Percentiles rank a stretch among this genome's conserved stretches.
Conservation (phyloP, 495 filamentous ascomycete genomes). For the Aspergillus egyptiacus region DNA sequence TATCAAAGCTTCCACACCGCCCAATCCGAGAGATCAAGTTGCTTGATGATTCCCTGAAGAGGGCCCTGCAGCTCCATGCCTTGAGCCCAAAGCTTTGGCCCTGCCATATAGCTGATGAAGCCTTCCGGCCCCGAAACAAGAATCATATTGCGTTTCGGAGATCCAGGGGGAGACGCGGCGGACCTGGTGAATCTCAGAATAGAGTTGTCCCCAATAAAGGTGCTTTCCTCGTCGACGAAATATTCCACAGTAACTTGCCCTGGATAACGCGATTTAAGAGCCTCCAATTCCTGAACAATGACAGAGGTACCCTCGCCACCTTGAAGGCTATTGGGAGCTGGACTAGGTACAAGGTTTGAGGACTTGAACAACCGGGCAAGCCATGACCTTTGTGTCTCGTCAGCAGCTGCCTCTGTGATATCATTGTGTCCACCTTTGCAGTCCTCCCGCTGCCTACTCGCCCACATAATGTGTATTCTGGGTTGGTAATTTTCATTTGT, state of each 20-base stretch:
- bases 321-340: neutral
- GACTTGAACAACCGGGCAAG: conserved; percentile 26
- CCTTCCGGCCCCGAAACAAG: conserved; percentile 85
- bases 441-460: conserved; percentile 54
- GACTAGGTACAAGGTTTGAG: neutral
- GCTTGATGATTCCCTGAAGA: conserved; percentile 48
- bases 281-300: conserved; percentile 58
- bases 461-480: conserved; percentile 62
- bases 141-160: conserved; percentile 51
- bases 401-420: conserved; percentile 21
- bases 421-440: conserved; percentile 42
- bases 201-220: conserved; percentile 50
- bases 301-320: conserved; percentile 19
- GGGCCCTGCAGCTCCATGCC: conserved; percentile 69
- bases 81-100: conserved; percentile 64
- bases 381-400: conserved; percentile 24
- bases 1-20: conserved; percentile 56
- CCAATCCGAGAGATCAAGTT: conserved; percentile 51
- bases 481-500: conserved; percentile 21
- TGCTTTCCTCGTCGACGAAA: conserved; percentile 71
- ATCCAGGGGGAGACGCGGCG: conserved; percentile 13
- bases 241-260: conserved; percentile 58
- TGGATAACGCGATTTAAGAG: conserved; percentile 49
- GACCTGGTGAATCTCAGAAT: conserved; percentile 35
- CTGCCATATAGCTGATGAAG: conserved; percentile 74